Base-by-base conservation (phyloP, 805 yeast genomes). In the Saccharomycopsis amapae region DNA sequence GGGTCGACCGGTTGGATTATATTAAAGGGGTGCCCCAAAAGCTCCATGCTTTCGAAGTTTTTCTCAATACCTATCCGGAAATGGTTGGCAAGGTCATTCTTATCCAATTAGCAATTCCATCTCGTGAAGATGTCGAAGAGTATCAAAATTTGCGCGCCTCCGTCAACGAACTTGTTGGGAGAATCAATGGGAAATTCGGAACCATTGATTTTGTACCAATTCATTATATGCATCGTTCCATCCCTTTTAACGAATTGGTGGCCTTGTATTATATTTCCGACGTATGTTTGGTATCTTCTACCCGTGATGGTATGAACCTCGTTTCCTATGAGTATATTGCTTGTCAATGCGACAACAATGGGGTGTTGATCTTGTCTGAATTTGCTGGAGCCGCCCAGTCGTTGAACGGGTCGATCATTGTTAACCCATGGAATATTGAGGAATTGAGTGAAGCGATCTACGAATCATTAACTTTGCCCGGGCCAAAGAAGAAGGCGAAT, bases 371-470 rank as follows among this genome's bases (percentile, higher is more conserved):
- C 40, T 63, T 93, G 52, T 82, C 95, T 35, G 99, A 93, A 66
- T 93, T 93, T 66, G 93, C 98, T 0, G 99, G 99, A 40, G 98
- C 98, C n/a, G 97, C 98, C 1, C 99, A 93, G 66, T 84, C 95
- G 1, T 69, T 93, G 53, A 90, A 93, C 59, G 99, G 99, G 20
- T 88, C 96, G 1, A 62, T 90, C 12, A 78, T 93, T 49, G 95
- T 93, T 18, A 93, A 93, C 59, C 99, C 99, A 2, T 93, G 99
- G 99, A 93, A 90, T 61, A 90, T 89, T 19, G 98, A 93, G 55
- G 98, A 93, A 55, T 65, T 90, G 60, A 79, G 94, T 17, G 85
- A 78, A 36, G 83, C 97, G 3, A 82, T 90, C 45, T 73, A 81
- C 58, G 96, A 88, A 60, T 81, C 95, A 15, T 71, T 93, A 57